Conservation (phyloP, 768 basidiomycete species). For the Chalciporus sphaerocephalus region DNA sequence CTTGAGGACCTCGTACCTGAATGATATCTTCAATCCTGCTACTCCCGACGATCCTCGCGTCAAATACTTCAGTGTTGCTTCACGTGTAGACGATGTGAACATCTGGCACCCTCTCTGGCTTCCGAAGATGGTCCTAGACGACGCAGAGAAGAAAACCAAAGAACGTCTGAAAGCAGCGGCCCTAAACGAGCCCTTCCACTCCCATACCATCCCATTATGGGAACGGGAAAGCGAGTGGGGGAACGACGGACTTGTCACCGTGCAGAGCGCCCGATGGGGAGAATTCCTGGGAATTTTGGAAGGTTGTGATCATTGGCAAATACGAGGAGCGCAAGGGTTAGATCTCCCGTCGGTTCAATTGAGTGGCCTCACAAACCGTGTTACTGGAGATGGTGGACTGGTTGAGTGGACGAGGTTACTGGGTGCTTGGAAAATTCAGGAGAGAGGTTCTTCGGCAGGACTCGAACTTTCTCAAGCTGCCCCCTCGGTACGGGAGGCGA, state of each 20-base stretch:
- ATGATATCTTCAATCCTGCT: constrained; percentile 73
- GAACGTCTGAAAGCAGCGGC: constrained; percentile 35
- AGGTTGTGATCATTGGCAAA: constrained; percentile 94
- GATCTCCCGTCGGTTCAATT: constrained; percentile 53
- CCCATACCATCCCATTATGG: constrained; percentile 39
- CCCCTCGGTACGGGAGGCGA: constrained; percentile 6
- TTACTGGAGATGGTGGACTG: constrained; percentile 39
- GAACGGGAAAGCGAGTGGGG: constrained; percentile 60
- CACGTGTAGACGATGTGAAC: constrained; percentile 58
- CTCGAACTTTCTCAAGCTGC: constrained; percentile 26
- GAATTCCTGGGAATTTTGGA: constrained; percentile 90
- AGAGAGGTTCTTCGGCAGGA: constrained; percentile 38
- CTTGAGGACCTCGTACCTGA: constrained; percentile 80
- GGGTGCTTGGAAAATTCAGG: constrained; percentile 56
- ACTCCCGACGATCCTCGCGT: constrained; percentile 78
- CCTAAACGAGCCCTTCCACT: constrained; percentile 3
- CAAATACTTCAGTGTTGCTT: constrained; percentile 90
- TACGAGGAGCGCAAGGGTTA: constrained; percentile 81
- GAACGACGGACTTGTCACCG: constrained; percentile 87
- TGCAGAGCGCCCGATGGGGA: constrained; percentile 94
- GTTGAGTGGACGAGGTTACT: constrained; percentile 62
- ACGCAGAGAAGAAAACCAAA: constrained; percentile 62
- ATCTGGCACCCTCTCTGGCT: constrained; percentile 97
- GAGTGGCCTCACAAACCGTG: constrained; percentile 32
- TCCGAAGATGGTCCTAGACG: constrained; percentile 90